Evolutionary conservation across 2,329 filamentous ascomycete species (phyloP).

Genomic region (Trichoderma citrinoviride): DNA sequence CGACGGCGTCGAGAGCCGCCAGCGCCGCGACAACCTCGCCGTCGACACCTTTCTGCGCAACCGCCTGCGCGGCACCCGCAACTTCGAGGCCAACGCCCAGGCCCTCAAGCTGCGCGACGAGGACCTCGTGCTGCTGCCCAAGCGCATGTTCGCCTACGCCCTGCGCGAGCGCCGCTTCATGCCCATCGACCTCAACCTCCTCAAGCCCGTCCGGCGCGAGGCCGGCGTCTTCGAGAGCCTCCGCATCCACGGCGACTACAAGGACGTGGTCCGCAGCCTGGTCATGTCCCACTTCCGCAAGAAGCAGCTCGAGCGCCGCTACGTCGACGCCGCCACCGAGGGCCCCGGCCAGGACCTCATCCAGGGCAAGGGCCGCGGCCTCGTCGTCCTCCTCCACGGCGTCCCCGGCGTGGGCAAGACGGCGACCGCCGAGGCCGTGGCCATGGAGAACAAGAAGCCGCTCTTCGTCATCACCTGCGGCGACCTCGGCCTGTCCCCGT

Average conservation of each 20-base stretch:
- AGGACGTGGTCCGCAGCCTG: slow-evolving; percentile 41
- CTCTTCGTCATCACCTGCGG: slow-evolving; percentile 51
- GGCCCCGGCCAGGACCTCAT: slow-evolving; percentile 39
- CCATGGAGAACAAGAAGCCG: slow-evolving; percentile 43
- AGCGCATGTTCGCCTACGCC: slow-evolving; percentile 43
- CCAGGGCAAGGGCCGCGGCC: slow-evolving; percentile 44
- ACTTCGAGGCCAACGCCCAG: slow-evolving; percentile 34
- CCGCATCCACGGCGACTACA: slow-evolving; percentile 41
- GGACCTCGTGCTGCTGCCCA: slow-evolving; percentile 38
- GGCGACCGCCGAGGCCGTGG: slow-evolving; percentile 44
- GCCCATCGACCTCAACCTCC: slow-evolving; percentile 36
- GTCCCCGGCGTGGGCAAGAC: slow-evolving; percentile 51
- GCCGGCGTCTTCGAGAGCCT: slow-evolving; percentile 41
- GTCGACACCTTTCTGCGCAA: slow-evolving; percentile 36
- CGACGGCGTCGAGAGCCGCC: slow-evolving; percentile 38
- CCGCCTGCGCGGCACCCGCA: slow-evolving; percentile 37
- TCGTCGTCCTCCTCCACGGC: slow-evolving; percentile 47
- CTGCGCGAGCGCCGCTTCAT: slow-evolving; percentile 42
- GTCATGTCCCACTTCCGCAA: slow-evolving; percentile 43
- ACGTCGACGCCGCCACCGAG: slow-evolving; percentile 29
- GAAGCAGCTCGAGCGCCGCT: slow-evolving; percentile 38
- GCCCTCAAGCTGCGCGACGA: slow-evolving; percentile 30
- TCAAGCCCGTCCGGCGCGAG: slow-evolving; percentile 38
- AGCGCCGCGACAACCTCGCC: slow-evolving; percentile 38
- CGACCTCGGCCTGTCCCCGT: slow-evolving; percentile 43